phyloP scores from a whole-genome alignment of 495 filamentous ascomycete genomes.

The Pseudoneurospora amorphoporcata region DNA sequence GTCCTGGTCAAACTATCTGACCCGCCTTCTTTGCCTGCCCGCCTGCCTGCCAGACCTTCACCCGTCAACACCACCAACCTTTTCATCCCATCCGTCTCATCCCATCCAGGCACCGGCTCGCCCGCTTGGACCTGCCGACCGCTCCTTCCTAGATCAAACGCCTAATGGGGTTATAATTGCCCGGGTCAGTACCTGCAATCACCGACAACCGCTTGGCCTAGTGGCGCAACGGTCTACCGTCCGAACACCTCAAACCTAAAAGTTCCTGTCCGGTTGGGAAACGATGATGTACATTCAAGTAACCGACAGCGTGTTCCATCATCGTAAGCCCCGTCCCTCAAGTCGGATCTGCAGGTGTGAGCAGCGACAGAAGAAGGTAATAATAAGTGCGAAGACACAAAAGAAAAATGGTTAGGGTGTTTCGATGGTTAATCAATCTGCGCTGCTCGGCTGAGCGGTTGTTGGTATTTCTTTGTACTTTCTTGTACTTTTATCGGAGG shows the following conservation, averaged over 20 bases:
- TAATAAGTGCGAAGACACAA: background rate
- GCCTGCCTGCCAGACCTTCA: background rate
- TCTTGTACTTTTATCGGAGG: background rate
- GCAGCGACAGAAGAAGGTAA: background rate
- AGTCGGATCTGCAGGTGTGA: background rate
- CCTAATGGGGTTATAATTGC: background rate
- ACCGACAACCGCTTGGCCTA: background rate
- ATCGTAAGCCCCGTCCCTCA: background rate
- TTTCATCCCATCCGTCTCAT: background rate
- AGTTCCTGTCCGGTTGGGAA: background rate
- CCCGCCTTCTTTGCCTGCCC: background rate
- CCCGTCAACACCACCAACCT: background rate
- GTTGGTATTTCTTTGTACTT: background rate
- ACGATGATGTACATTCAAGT: background rate
- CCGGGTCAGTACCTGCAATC: background rate
- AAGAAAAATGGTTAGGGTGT: background rate
- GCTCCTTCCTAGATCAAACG: background rate
- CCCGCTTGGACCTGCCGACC: background rate
- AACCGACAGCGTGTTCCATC: background rate
- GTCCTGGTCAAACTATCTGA: background rate
- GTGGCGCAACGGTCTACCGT: background rate
- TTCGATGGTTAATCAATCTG: background rate
- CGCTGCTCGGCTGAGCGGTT: background rate
- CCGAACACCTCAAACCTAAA: background rate
- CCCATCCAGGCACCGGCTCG: background rate